phyloP scores from a whole-genome alignment of 2,329 filamentous ascomycete species.

The Stromatinia cepivora region DNA sequence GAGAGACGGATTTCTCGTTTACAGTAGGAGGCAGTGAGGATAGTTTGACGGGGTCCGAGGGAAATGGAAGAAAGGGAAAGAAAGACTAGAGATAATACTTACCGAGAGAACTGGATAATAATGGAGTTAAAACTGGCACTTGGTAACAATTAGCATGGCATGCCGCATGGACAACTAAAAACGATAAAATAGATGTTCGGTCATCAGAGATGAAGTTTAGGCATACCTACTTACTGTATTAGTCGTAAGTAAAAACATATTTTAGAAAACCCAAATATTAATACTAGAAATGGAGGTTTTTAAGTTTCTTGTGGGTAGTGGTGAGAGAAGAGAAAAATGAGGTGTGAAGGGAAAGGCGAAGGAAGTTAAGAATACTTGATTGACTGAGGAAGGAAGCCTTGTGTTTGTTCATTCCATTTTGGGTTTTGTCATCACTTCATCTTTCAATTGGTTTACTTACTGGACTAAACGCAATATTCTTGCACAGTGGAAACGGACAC shows the following conservation, averaged over 20 bases:
- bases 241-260: too few species aligned
- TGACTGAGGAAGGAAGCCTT: too few species aligned
- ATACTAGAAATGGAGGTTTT: neutral
- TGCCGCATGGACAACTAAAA: neutral
- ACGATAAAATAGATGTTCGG: neutral
- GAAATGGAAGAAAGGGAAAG: constrained; percentile 7
- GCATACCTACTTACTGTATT: neutral
- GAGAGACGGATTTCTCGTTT: constrained; percentile 66
- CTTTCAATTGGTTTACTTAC: too few species aligned
- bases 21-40: constrained; percentile 25
- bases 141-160: neutral
- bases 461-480: too few species aligned
- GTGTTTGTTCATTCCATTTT: too few species aligned
- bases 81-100: neutral
- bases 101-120: neutral
- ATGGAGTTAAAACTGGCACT: neutral
- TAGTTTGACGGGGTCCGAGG: neutral
- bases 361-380: too few species aligned
- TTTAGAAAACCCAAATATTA: neutral
- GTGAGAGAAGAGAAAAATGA: constrained; percentile 49
- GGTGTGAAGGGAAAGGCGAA: too few species aligned
- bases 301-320: constrained; percentile 24
- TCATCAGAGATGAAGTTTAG: neutral
- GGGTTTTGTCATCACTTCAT: too few species aligned
- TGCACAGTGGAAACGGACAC: too few species aligned